Evolutionary conservation across 2,329 filamentous ascomycete genomes (phyloP).

Genomic region (Sporothrix pseudoabietina): DNA sequence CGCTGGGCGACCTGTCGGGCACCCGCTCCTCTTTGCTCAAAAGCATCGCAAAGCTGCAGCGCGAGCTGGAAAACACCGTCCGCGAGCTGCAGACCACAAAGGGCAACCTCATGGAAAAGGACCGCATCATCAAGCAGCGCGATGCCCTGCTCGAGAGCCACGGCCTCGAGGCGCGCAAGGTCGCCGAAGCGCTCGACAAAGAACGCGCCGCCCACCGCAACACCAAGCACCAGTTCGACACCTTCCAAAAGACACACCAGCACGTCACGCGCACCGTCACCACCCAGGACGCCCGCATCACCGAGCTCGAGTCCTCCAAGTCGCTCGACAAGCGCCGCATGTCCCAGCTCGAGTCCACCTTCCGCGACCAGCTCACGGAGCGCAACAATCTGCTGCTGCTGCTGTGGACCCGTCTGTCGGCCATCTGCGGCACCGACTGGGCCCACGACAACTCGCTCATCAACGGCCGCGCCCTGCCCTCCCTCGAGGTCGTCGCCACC

Average conservation of each 20-base stretch:
- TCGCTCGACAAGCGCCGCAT: slow-evolving; percentile 78
- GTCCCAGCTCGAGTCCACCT: slow-evolving; percentile 72
- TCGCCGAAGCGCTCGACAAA: slow-evolving; percentile 87
- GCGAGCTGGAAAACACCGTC: slow-evolving; percentile 80
- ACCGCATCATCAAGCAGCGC: slow-evolving; percentile 84
- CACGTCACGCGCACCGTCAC: slow-evolving; percentile 84
- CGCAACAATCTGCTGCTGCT: slow-evolving; percentile 83
- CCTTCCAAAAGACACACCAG: slow-evolving; percentile 82
- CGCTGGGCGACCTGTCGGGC: slow-evolving; percentile 83
- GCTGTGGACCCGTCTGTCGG: slow-evolving; percentile 87
- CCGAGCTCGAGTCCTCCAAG: slow-evolving; percentile 81
- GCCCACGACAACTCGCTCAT: slow-evolving; percentile 85
- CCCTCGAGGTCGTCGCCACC: slow-evolving; percentile 80
- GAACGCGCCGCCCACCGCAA: slow-evolving; percentile 82
- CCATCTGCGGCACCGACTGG: slow-evolving; percentile 89
- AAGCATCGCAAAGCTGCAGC: slow-evolving; percentile 83
- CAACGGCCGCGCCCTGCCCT: slow-evolving; percentile 79
- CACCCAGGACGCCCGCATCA: slow-evolving; percentile 79
- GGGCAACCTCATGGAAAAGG: slow-evolving; percentile 81
- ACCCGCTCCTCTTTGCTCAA: slow-evolving; percentile 83
- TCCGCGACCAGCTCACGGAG: slow-evolving; percentile 85
- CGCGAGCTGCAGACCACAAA: slow-evolving; percentile 80
- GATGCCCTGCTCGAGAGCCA: slow-evolving; percentile 87
- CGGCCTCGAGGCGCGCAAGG: slow-evolving; percentile 79
- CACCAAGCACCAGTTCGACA: slow-evolving; percentile 85